phyloP scores from a whole-genome alignment of 805 yeast genomes.

The Wickerhamomyces bovis region DNA sequence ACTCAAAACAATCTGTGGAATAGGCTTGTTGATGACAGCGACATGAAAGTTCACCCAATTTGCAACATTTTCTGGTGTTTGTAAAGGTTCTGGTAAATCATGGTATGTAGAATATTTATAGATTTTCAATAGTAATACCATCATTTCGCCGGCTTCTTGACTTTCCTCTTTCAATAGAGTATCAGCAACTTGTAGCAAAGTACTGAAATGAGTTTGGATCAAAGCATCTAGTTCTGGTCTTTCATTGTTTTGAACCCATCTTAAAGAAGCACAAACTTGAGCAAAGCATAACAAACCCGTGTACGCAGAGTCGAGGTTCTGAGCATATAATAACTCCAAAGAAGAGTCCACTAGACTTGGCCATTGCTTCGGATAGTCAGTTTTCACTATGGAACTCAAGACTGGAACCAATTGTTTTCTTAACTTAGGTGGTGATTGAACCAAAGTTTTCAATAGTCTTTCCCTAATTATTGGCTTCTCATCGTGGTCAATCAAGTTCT shows the following conservation, averaged over 20 bases:
- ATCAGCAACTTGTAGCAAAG: constrained; percentile 59
- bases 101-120: constrained; percentile 72
- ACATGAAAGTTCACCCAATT: constrained; percentile 80
- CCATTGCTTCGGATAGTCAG: constrained; percentile 51
- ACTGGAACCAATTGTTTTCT: constrained; percentile 44
- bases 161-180: constrained; percentile 38
- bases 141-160: constrained; percentile 57
- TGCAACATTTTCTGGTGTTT: constrained; percentile 43
- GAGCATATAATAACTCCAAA: constrained; percentile 36
- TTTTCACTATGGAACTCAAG: constrained; percentile 43
- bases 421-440: constrained; percentile 36
- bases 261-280: constrained; percentile 62
- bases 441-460: constrained; percentile 59
- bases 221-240: constrained; percentile 50
- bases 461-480: constrained; percentile 74
- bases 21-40: constrained; percentile 49
- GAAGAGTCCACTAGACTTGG: constrained; percentile 44
- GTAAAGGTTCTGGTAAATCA: constrained; percentile 63
- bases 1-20: constrained; percentile 48
- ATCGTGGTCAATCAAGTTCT: constrained; percentile 45
- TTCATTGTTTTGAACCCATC: constrained; percentile 60
- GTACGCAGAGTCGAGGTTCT: constrained; percentile 39
- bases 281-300: constrained; percentile 67
- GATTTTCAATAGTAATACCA: constrained; percentile 65
- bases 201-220: constrained; percentile 55